These are phyloP conservation scores for Coniochaeta hoffmannii DNA, from an alignment of 2,329 filamentous ascomycete genomes.

Conservation along the genomic window DNA sequence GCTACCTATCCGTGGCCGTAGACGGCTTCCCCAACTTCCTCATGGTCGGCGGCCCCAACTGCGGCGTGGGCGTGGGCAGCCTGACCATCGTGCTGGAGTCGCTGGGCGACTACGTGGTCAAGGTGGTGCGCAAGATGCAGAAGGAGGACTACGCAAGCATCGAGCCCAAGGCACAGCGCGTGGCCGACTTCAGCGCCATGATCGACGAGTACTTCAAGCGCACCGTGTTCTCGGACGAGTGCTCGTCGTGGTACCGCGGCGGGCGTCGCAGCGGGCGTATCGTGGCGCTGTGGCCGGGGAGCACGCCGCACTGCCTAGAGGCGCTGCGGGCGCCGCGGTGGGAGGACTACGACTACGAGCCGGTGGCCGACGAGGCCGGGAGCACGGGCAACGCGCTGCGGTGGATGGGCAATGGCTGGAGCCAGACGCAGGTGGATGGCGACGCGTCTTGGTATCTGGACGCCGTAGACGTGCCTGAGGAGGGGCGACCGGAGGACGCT, in stretches of 20 bases:
- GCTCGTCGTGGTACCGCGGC: conserved; percentile 45
- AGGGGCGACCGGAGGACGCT: not conserved
- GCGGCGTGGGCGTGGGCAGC: conserved; percentile 34
- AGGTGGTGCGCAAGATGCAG: conserved; percentile 36
- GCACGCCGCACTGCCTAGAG: conserved; percentile 30
- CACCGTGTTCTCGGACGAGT: conserved; percentile 36
- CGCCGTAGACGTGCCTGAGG: conserved; percentile 21
- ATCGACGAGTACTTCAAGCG: conserved; percentile 36
- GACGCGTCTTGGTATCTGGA: conserved; percentile 29
- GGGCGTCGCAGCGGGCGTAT: conserved; percentile 29
- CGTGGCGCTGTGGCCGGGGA: conserved; percentile 34
- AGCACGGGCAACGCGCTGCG: conserved; percentile 23
- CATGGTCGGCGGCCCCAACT: conserved; percentile 37
- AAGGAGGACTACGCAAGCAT: conserved; percentile 34
- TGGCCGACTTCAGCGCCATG: conserved; percentile 37
- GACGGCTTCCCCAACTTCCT: conserved; percentile 39
- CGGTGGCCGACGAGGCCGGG: conserved; percentile 21
- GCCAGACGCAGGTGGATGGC: conserved; percentile 23
- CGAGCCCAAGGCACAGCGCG: conserved; percentile 30
- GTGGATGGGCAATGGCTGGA: conserved; percentile 32
- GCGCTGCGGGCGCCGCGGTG: conserved; percentile 29
- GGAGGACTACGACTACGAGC: conserved; percentile 26
- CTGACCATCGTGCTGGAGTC: conserved; percentile 35
- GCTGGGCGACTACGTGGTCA: conserved; percentile 38
- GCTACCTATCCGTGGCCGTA: conserved; percentile 33